phyloP scores from a whole-genome alignment of 1,139 yeast genomes.

The Casaregolazyma suthepensis region DNA sequence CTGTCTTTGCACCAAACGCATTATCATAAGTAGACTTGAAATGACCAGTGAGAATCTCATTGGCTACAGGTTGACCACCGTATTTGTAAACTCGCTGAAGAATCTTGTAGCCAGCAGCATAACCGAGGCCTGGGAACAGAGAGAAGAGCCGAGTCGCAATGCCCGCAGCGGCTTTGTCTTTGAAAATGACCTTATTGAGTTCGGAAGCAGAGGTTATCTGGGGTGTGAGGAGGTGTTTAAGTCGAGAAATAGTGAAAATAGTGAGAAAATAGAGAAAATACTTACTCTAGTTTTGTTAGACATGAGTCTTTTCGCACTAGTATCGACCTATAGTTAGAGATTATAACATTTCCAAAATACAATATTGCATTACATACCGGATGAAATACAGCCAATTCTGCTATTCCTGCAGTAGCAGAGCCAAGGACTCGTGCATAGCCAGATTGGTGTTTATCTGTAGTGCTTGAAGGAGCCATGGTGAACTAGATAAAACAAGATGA shows the following conservation, averaged over 20 bases:
- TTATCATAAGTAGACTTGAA: constrained; percentile 65
- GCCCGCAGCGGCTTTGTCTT: constrained; percentile 69
- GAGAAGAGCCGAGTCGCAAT: constrained; percentile 69
- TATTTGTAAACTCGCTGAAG: constrained; percentile 96
- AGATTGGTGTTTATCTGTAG: constrained; percentile 75
- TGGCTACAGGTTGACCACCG: constrained; percentile 99
- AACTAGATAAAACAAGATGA: neutral
- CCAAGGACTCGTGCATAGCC: constrained; percentile 90
- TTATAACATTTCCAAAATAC: neutral
- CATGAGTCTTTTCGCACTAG: constrained; percentile 96
- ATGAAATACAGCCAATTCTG: constrained; percentile 95
- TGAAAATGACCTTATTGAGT: constrained; percentile 80
- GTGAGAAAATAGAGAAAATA: neutral
- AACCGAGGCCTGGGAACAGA: constrained; percentile 95
- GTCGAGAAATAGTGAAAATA: neutral
- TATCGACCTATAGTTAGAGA: constrained; percentile 48
- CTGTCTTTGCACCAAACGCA: constrained; percentile 86
- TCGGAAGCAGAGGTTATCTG: constrained; percentile 51
- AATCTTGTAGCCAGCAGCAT: constrained; percentile 95
- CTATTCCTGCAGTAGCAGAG: constrained; percentile 95
- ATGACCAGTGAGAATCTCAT: constrained; percentile 78
- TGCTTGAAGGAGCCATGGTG: constrained; percentile 42
- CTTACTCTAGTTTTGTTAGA: constrained; percentile 67
- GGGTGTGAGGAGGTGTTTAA: neutral
- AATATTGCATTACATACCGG: constrained; percentile 47